Conservation (phyloP, 495 filamentous ascomycete species). For the Penicillium ochrochloron region DNA sequence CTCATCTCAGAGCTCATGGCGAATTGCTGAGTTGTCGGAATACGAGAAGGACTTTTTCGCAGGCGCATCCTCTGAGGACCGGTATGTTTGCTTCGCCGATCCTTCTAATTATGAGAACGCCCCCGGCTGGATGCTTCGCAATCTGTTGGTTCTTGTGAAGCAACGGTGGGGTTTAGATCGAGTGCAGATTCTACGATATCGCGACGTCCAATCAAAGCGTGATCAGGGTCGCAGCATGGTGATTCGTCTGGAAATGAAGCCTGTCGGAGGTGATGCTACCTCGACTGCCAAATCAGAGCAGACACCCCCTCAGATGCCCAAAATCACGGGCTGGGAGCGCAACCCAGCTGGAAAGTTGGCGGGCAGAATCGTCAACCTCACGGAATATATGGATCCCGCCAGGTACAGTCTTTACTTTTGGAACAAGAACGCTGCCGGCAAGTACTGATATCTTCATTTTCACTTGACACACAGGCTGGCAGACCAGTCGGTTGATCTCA, state of each 20-base stretch:
- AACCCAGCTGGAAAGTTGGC: constrained; percentile 73
- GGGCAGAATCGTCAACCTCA: constrained; percentile 76
- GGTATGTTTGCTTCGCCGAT: constrained; percentile 85
- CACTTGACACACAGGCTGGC: constrained; percentile 59
- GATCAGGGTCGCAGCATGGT: constrained; percentile 82
- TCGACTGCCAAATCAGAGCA: constrained; percentile 31
- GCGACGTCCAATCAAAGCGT: constrained; percentile 75
- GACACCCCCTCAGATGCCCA: constrained; percentile 64
- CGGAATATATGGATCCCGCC: constrained; percentile 88
- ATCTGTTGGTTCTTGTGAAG: constrained; percentile 83
- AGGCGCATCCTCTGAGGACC: constrained; percentile 65
- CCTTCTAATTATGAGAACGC: constrained; percentile 85
- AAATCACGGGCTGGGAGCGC: constrained; percentile 94
- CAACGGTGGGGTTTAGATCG: constrained; percentile 77
- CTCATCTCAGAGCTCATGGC: constrained; percentile 55
- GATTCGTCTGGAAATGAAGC: constrained; percentile 65
- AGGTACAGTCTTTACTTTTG: constrained; percentile 42
- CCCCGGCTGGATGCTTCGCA: constrained; percentile 91
- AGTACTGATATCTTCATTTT: neutral
- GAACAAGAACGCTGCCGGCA: neutral
- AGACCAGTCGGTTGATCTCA: constrained; percentile 95
- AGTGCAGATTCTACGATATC: constrained; percentile 87
- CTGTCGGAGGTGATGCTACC: constrained; percentile 13
- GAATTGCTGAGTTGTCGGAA: constrained; percentile 69
- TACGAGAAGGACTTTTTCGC: constrained; percentile 91